These are phyloP conservation scores for Aspergillus floridensis DNA, from an alignment of 2,329 filamentous ascomycete genomes.

Conservation along the genomic window DNA sequence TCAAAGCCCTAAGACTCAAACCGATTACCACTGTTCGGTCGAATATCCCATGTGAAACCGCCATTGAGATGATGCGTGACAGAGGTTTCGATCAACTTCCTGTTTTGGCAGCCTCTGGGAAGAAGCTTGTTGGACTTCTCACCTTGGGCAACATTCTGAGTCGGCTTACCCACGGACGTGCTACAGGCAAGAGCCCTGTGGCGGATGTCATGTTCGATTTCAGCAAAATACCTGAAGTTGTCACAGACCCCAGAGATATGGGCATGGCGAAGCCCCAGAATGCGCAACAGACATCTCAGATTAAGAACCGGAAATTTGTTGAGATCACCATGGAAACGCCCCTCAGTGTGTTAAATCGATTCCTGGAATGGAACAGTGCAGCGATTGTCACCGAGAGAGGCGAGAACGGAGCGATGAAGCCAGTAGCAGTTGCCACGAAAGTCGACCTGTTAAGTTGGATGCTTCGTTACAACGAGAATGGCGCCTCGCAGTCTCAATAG, in stretches of 20 bases:
- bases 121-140: conserved; percentile 81
- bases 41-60: conserved; percentile 71
- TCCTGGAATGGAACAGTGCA: conserved; percentile 97
- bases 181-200: conserved; percentile 69
- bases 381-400: conserved; percentile 85
- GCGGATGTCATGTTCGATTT: conserved; percentile 97
- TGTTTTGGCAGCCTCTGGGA: conserved; percentile 68
- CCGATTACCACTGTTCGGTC: conserved; percentile 82
- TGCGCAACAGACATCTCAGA: conserved; percentile 37
- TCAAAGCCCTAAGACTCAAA: conserved; percentile 81
- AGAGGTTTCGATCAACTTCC: conserved; percentile 97
- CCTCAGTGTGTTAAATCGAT: conserved; percentile 77
- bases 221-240: conserved; percentile 77
- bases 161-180: conserved; percentile 81
- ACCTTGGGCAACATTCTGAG: conserved; percentile 92
- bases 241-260: conserved; percentile 78
- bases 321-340: conserved; percentile 92
- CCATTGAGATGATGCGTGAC: conserved; percentile 97
- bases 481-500: conserved; percentile 7
- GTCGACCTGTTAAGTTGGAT: conserved; percentile 93
- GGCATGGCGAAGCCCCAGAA: conserved; percentile 31
- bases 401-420: conserved; percentile 63
- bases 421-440: conserved; percentile 90
- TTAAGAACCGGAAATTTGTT: conserved; percentile 70
- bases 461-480: conserved; percentile 60